Evolutionary conservation across 2,329 filamentous ascomycete species (phyloP), one percentile per base, ranked within the genome.

Genomic region (Cadophora malorum): DNA sequence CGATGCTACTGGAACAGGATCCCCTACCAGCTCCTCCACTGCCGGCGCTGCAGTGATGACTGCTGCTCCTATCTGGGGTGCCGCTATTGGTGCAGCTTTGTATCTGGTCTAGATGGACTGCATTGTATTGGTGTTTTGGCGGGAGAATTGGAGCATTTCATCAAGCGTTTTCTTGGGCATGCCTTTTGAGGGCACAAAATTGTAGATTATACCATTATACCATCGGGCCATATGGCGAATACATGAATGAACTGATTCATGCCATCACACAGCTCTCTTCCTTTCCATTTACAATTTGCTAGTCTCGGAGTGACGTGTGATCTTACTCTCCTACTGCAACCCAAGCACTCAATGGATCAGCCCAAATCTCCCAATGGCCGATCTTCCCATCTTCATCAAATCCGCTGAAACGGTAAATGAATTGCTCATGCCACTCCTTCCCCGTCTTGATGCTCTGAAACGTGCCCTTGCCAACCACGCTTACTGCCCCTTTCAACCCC

Each of bases 81-180:
- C 65, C 33, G 67, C 67, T 45, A 65, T 69, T 41, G 69, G 69
- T 49, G 69, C 67, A 38, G 69, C 69, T 28, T 59, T 67, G 41
- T 70, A 67, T 28, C 25, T 70, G 62, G 63, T 67, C 58, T 70
- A 67, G 45, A 35, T 41, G 55, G 19, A 58, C 7, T 38, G n/a
- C 25, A 55, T 33, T 38, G 28, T 14, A 58, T n/a, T 58, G 55
- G 33, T 38, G 33, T 58, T 45, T 38, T 35, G 16, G 31, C n/a
- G n/a, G 19, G 16, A 21, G 14, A 7, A 58, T 58, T 21, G 55
- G 55, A 41, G 55, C 55, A 58, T 38, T 41, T 58, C 16, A 58
- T 23, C 14, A 19, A 58, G 33, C 33, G 55, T 38, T 58, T 35
- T 7, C 10, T 19, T 49, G 45, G 55, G 33, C 16, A 45, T 45